Conservation (phyloP, 345 rosid genomes). For the Mercurialis annua region DNA sequence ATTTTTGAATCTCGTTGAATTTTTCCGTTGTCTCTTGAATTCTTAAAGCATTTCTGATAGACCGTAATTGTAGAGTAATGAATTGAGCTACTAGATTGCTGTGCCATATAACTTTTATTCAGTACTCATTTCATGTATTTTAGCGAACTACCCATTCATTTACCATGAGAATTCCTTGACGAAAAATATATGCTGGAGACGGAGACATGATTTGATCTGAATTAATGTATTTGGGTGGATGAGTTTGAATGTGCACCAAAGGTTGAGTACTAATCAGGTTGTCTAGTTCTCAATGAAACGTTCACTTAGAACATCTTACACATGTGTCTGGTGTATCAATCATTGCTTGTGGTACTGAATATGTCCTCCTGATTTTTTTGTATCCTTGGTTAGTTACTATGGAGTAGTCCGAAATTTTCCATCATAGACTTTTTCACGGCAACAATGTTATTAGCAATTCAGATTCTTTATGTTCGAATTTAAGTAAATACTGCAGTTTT, state of each 20-base stretch:
- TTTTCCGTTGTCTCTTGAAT: background rate
- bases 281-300: background rate
- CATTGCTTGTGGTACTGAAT: background rate
- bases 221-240: background rate
- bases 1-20: background rate
- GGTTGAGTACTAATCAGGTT: background rate
- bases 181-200: background rate
- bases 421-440: background rate
- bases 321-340: background rate
- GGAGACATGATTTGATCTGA: background rate
- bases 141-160: background rate
- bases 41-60: background rate
- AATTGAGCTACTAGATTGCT: background rate
- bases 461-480: background rate
- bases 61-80: background rate
- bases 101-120: background rate
- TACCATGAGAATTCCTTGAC: background rate
- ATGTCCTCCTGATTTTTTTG: background rate
- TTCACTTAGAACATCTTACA: background rate
- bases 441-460: background rate
- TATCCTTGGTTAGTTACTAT: background rate
- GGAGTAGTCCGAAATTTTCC: background rate
- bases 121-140: background rate
- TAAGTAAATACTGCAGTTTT: background rate
- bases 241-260: background rate